Percentiles rank a stretch among this genome's conserved stretches.
phyloP scores from a whole-genome alignment of 2,329 filamentous ascomycete genomes.

The Pseudogymnoascus sp. region DNA sequence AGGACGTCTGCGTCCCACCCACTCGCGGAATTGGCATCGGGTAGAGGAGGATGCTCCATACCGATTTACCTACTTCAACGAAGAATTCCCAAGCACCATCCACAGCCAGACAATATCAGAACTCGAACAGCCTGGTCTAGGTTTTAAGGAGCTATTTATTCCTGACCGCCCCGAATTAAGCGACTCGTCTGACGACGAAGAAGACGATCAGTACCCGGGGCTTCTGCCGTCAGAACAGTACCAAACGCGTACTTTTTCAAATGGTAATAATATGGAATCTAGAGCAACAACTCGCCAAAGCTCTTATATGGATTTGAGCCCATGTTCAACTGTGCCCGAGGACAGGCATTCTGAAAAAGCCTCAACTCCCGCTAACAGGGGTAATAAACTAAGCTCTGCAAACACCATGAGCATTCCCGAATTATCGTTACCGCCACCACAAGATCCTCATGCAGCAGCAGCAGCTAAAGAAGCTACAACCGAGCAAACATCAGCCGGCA shows the following conservation, averaged over 20 bases:
- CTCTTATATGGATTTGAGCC: conserved; percentile 21
- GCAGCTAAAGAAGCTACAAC: conserved; percentile 18
- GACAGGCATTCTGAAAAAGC: neutral
- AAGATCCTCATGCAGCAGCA: neutral
- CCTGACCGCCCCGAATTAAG: conserved; percentile 75
- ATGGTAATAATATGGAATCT: conserved; percentile 33
- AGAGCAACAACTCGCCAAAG: conserved; percentile 35
- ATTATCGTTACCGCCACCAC: neutral
- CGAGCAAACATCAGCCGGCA: conserved; percentile 34
- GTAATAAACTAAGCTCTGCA: neutral
- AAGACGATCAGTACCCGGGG: conserved; percentile 40
- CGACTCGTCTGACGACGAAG: conserved; percentile 57
- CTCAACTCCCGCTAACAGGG: neutral
- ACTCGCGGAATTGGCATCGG: conserved; percentile 66
- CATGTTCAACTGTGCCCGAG: conserved; percentile 14
- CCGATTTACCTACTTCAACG: conserved; percentile 97
- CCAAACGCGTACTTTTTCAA: conserved; percentile 20
- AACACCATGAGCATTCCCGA: neutral
- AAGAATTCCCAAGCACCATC: conserved; percentile 90
- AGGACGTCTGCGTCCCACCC: conserved; percentile 73
- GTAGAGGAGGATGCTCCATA: conserved; percentile 86
- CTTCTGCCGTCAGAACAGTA: conserved; percentile 24
- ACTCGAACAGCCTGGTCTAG: conserved; percentile 73
- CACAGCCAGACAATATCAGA: conserved; percentile 94
- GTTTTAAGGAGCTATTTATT: conserved; percentile 81